These are phyloP conservation scores for Alternaria gaisen DNA, from an alignment of 2,329 filamentous ascomycete species.

Conservation along the genomic window DNA sequence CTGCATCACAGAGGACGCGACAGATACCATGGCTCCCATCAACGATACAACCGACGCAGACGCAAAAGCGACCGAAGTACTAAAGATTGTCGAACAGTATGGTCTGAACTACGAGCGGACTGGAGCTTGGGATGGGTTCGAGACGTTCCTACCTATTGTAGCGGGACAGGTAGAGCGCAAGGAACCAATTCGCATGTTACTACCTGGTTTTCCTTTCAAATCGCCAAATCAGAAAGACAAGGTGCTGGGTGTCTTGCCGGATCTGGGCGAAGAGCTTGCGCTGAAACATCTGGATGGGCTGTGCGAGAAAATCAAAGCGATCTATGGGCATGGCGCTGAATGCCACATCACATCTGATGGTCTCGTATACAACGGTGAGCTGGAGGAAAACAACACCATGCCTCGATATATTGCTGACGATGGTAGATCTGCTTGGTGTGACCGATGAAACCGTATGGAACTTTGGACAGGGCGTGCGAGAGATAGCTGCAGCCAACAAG, in stretches of 20 bases:
- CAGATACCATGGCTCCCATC: background rate
- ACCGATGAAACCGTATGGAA: constrained; percentile 55
- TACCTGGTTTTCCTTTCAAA: constrained; percentile 71
- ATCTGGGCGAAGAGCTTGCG: constrained; percentile 56
- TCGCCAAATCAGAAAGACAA: constrained; percentile 65
- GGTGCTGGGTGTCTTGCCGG: constrained; percentile 59
- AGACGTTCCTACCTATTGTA: constrained; percentile 32
- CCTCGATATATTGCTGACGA: background rate
- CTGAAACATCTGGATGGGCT: constrained; percentile 54
- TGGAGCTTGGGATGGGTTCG: constrained; percentile 35
- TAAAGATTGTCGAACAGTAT: constrained; percentile 34
- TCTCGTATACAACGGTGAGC: constrained; percentile 52
- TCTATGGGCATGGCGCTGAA: constrained; percentile 54
- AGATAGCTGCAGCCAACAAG: constrained; percentile 25
- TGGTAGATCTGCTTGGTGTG: constrained; percentile 54
- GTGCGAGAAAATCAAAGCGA: constrained; percentile 51
- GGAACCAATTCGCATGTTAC: constrained; percentile 40
- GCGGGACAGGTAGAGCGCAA: constrained; percentile 27
- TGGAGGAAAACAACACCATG: background rate
- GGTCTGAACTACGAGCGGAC: constrained; percentile 37
- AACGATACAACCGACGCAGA: background rate
- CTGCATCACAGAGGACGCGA: background rate
- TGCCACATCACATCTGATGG: constrained; percentile 57
- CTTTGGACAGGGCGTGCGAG: constrained; percentile 37
- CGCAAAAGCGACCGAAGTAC: constrained; percentile 24